Evolutionary conservation across 306 rosid genomes (phyloP).

Genomic region (Malus domestica): DNA sequence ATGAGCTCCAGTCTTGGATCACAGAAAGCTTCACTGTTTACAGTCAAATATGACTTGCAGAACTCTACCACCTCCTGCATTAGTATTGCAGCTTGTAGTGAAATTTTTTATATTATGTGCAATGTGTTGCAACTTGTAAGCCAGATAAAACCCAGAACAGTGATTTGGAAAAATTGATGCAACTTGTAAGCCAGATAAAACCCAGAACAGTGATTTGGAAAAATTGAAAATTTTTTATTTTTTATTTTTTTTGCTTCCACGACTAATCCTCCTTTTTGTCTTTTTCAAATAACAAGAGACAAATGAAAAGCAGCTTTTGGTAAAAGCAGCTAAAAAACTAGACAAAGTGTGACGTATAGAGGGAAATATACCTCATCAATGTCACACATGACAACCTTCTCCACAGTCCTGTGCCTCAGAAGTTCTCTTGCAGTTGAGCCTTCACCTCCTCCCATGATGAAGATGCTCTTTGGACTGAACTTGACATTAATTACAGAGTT

Average conservation of each 20-base stretch:
- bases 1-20: slow-evolving; percentile 71
- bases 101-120: no score
- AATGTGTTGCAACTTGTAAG: neutral
- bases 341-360: neutral
- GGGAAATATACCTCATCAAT: slow-evolving; percentile 63
- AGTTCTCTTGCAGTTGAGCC: slow-evolving; percentile 97
- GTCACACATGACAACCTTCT: slow-evolving; percentile 92
- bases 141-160: neutral
- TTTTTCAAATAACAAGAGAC: neutral
- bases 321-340: neutral
- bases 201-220: neutral
- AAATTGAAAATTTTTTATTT: neutral
- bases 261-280: neutral
- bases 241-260: neutral
- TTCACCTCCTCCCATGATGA: slow-evolving; percentile 99
- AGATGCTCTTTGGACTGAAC: slow-evolving; percentile 62
- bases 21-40: slow-evolving; percentile 80
- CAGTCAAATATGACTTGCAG: slow-evolving; percentile 79
- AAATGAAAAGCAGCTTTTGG: neutral
- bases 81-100: neutral
- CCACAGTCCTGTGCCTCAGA: slow-evolving; percentile 72
- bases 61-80: slow-evolving; percentile 90
- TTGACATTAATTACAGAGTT: neutral
- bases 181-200: neutral
- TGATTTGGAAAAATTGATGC: neutral